Base-by-base conservation (phyloP, 2,329 filamentous ascomycete genomes). In the Diaporthe velutina region DNA sequence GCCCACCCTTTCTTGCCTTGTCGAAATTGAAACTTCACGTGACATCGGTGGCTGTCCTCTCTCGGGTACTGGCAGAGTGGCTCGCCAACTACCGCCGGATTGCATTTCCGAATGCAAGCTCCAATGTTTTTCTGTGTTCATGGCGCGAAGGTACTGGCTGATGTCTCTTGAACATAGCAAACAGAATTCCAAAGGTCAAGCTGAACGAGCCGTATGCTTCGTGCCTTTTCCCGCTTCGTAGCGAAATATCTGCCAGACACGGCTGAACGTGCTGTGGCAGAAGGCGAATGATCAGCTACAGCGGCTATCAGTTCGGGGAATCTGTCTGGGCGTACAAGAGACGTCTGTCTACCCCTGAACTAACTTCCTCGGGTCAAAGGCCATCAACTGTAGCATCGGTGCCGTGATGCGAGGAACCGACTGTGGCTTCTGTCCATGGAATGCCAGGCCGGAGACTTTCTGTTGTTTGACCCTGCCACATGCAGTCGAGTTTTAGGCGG, bases 61-160 rank as follows among this genome's bases (percentile, higher is more conserved):
- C 38, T 30, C 58, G 66, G 74, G 15, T 30, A 50, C 64, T 40
- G 22, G 19, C 28, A 67, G n/a, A 6, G 35, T 68, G 67, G 67
- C 74, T 74, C 70, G n/a, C 42, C 71, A 74, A 74, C 28, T 74
- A 42, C 74, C 74, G 74, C 54, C 17, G 35, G 58, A 35, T 4
- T 30, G 50, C 12, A 12, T 19, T 40, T 22, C 50, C 71, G 30
- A 25, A 71, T 52, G 15, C 54, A 35, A 73, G 50, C 58, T 38
- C 66, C 57, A 58, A 38, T 42, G 28, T 48, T 38, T 30, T 13
- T 25, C 33, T 38, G 35, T 33, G 22, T 22, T 54, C 68, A 12
- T 15, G 17, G 35, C 40, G 12, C 30, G 28, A 71, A 33, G n/a
- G 40, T 52, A 38, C 19, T 22, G 25, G 13, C 30, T 48, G 30